A percentile compares a stretch with the other conserved stretches of the same genome.
Conservation (phyloP, 768 basidiomycete species). For the Hemileccinum rubropunctum region DNA sequence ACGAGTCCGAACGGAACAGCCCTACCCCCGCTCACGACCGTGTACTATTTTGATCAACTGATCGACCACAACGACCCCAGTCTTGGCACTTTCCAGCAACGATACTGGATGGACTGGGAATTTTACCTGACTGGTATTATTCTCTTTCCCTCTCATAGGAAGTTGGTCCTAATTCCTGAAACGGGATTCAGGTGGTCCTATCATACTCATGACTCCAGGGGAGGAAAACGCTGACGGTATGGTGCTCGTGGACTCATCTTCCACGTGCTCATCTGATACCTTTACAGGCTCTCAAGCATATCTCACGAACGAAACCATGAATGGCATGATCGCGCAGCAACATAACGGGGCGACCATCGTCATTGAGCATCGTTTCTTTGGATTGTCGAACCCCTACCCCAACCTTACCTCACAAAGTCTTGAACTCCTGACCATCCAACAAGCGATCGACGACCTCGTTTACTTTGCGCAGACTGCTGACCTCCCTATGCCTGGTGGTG, state of each 20-base stretch:
- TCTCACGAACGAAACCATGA: conserved; percentile 62
- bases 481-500: conserved; percentile 65
- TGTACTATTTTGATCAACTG: conserved; percentile 31
- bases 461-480: conserved; percentile 66
- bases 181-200: conserved; percentile 21
- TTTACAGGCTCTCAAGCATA: conserved; percentile 41
- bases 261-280: not conserved
- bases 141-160: not conserved
- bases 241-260: not conserved
- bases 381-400: conserved; percentile 66
- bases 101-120: conserved; percentile 70
- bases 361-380: conserved; percentile 74
- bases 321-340: conserved; percentile 63
- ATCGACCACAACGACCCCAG: conserved; percentile 52
- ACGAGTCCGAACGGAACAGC: conserved; percentile 23
- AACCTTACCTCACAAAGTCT: conserved; percentile 60
- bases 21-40: conserved; percentile 25
- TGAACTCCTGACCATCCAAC: conserved; percentile 62
- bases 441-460: conserved; percentile 70
- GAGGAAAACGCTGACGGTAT: conserved; percentile 52
- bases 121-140: conserved; percentile 52
- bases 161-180: not conserved
- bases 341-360: conserved; percentile 61
- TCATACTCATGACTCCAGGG: conserved; percentile 51
- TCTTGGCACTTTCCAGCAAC: conserved; percentile 73